Base-by-base conservation (phyloP, 202 grass and related monocot genomes). In the Alloteropsis angusta region DNA sequence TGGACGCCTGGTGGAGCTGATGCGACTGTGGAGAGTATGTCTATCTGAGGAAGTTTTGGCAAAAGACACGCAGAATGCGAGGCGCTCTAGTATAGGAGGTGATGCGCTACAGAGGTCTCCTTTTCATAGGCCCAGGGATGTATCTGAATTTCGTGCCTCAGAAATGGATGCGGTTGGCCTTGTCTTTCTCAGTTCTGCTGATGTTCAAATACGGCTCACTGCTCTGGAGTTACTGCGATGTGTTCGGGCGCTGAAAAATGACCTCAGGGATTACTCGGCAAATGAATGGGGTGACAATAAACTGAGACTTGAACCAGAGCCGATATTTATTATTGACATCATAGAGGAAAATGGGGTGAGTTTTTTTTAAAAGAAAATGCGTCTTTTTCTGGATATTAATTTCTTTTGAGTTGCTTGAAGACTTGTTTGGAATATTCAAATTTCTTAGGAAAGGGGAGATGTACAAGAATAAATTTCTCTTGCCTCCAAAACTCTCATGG, bases 161-260 rank as follows among this genome's bases (percentile, higher is more conserved):
- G 95, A 98, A 81, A 92, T 94, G 87, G 96, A 98, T 88, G 96
- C 96, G 36, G 92, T 95, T 90, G 96, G 96, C 74, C 96, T 98
- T 83, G 82, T 98, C 44, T 98, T 98, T 61, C 91, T 98, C 62
- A 90, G 92, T 85, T 98, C 96, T 50, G 87, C 88, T 39, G 96
- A 98, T 93, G 89, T 98, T 82, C 92, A 98, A 80, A 98, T 95
- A 85, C 78, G 96, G 49, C 89, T 93, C 80, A 98, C 92, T 82
- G 96, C 96, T 81, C 82, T 98, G 74, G 96, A 98, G 62, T 88
- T 98, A 74, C 64, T 98, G 81, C 85, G 89, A 74, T 95, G 77
- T 85, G 89, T 98, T 60, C 80, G 96, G 58, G 78, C 84, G 60
- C 87, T 98, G 65, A 90, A 87, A 88, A 98, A 95, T 78, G 87